Evolutionary conservation across 2,329 filamentous ascomycete species (phyloP).

Genomic region (Xylariaceae sp.): DNA sequence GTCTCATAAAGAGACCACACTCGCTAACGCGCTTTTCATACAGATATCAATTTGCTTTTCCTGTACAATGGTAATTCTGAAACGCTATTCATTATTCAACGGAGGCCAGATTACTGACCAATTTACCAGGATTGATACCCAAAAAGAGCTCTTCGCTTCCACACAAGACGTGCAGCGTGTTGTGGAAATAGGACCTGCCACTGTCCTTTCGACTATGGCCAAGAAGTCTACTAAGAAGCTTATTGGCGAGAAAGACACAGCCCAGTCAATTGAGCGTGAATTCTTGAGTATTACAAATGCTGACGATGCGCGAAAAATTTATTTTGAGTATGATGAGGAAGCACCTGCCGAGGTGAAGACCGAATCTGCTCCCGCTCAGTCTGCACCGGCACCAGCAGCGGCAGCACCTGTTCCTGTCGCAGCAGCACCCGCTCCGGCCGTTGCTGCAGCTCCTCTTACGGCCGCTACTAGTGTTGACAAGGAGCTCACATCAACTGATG

Average conservation of each 20-base stretch:
- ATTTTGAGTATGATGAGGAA: constrained; percentile 13
- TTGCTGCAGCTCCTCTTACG: neutral
- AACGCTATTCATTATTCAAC: neutral
- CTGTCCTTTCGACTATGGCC: constrained; percentile 14
- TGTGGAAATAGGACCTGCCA: constrained; percentile 16
- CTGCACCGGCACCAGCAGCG: neutral
- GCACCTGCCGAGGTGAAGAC: neutral
- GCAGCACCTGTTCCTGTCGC: neutral
- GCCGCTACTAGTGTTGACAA: constrained; percentile 7
- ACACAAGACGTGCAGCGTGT: constrained; percentile 10
- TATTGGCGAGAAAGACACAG: constrained; percentile 10
- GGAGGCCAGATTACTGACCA: neutral
- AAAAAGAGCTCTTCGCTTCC: constrained; percentile 11
- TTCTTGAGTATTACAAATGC: constrained; percentile 11
- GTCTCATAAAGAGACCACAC: too few relatives aligned
- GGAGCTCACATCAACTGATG: constrained; percentile 73
- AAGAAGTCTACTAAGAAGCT: constrained; percentile 14
- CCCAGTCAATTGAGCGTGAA: constrained; percentile 10
- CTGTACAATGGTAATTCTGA: constrained; percentile 15
- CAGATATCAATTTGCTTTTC: constrained; percentile 17
- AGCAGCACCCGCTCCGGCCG: constrained; percentile 1
- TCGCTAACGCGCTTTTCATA: neutral
- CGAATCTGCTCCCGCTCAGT: neutral
- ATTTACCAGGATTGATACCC: constrained; percentile 12
- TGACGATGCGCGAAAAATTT: constrained; percentile 13